Conservation (phyloP, 805 yeast species). For the Ogataea minuta region DNA sequence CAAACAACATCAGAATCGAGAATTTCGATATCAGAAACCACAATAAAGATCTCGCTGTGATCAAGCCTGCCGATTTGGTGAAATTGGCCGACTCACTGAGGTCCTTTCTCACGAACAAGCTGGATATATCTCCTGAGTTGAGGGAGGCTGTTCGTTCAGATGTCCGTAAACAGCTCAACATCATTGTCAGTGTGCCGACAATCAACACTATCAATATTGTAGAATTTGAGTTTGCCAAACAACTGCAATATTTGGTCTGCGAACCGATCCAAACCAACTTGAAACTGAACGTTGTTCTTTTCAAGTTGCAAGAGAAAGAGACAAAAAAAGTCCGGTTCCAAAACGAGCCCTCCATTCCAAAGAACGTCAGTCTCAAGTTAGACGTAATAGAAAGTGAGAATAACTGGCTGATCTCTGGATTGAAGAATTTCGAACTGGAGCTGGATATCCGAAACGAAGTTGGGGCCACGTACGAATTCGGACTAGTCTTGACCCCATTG, state of each 20-base stretch:
- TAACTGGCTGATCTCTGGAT: conserved; percentile 80
- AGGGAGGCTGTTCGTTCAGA: conserved; percentile 3
- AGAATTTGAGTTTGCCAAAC: conserved; percentile 41
- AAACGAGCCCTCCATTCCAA: conserved; percentile 20
- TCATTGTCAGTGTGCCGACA: conserved; percentile 62
- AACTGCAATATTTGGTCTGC: conserved; percentile 55
- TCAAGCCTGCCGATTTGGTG: conserved; percentile 17
- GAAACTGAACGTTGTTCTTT: conserved; percentile 31
- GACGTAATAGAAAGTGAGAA: conserved; percentile 41
- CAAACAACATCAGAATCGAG: conserved; percentile 18
- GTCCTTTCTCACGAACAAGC: conserved; percentile 14
- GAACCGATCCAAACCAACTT: conserved; percentile 53
- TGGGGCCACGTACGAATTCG: conserved; percentile 24
- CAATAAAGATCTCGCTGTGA: conserved; percentile 6
- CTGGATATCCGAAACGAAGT: conserved; percentile 17
- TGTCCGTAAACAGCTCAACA: conserved; percentile 28
- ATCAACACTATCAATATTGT: conserved; percentile 60
- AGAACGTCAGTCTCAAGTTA: conserved; percentile 22
- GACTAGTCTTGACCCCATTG: conserved; percentile 65
- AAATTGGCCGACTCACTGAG: conserved; percentile 12
- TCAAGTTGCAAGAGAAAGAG: conserved; percentile 21
- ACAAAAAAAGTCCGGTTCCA: conserved; percentile 32
- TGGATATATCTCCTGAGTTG: conserved; percentile 4
- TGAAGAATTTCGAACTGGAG: conserved; percentile 47
- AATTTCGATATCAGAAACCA: conserved; percentile 14